A percentile compares a stretch with the other conserved stretches of the same genome.
Evolutionary conservation across 1,284 basidiomycete genomes (phyloP).

Genomic region (Rhizoctonia solani): DNA sequence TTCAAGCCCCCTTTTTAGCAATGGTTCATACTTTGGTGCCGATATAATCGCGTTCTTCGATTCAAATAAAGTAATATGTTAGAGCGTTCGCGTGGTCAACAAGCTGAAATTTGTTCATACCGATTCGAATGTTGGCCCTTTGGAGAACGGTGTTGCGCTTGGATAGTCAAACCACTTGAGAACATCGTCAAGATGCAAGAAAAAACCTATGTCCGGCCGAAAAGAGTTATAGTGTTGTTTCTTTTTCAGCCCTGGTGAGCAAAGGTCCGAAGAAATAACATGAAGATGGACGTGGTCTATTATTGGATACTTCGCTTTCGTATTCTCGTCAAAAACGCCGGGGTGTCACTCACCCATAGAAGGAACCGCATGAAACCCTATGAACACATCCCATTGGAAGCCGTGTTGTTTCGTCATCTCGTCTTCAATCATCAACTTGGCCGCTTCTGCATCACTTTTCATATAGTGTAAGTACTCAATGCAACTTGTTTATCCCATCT

Average conservation of each 20-base stretch:
- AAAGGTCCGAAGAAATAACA: constrained; percentile 82
- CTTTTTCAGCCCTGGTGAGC: constrained; percentile 74
- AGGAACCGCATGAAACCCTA: constrained; percentile 85
- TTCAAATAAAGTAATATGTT: constrained; percentile 3
- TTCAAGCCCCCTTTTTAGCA: constrained; percentile 67
- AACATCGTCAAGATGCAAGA: constrained; percentile 77
- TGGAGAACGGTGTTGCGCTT: constrained; percentile 53
- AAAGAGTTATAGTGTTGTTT: constrained; percentile 98
- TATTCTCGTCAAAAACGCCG: neutral
- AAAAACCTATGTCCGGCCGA: constrained; percentile 85
- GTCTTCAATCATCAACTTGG: constrained; percentile 60
- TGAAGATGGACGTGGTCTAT: constrained; percentile 84
- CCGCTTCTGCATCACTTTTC: constrained; percentile 60
- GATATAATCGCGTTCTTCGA: constrained; percentile 59
- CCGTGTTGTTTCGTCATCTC: constrained; percentile 83
- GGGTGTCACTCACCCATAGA: constrained; percentile 51
- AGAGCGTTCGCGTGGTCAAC: neutral
- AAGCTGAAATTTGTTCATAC: neutral
- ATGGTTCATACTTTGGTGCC: constrained; percentile 59
- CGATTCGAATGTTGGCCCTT: constrained; percentile 47
- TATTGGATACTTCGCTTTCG: neutral
- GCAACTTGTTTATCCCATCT: constrained; percentile 57
- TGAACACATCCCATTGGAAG: constrained; percentile 78
- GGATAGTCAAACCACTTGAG: constrained; percentile 72
- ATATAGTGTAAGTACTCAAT: constrained; percentile 60